Conservation (phyloP, 768 basidiomycete species). For the Russula sp. region DNA sequence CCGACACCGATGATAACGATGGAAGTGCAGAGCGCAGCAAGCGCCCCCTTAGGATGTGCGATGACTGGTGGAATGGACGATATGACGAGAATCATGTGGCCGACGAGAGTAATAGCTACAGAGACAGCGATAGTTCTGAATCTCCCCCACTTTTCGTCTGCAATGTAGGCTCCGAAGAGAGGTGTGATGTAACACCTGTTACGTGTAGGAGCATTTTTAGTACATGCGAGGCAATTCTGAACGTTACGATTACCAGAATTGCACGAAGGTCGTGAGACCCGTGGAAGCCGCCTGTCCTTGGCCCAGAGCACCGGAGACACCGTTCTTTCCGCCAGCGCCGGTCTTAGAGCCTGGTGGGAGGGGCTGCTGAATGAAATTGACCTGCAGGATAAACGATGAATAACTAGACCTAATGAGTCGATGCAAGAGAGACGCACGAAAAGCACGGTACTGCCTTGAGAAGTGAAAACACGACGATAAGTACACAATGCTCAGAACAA, state of each 20-base stretch:
- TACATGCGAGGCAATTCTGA: conserved; percentile 8
- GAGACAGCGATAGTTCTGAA: conserved; percentile 35
- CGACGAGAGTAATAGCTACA: conserved; percentile 30
- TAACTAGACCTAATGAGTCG: neutral
- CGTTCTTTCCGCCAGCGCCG: conserved; percentile 22
- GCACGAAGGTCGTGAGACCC: conserved; percentile 25
- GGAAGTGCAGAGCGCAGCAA: conserved; percentile 26
- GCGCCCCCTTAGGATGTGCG: conserved; percentile 21
- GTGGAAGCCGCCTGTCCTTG: conserved; percentile 22
- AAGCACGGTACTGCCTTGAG: conserved; percentile 15
- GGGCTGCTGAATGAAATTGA: conserved; percentile 27
- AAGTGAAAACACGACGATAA: neutral
- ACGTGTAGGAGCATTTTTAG: neutral
- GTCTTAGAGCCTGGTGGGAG: conserved; percentile 23
- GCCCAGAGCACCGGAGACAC: conserved; percentile 23
- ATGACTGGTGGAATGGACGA: conserved; percentile 28
- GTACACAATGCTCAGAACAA: neutral
- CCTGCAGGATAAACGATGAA: conserved; percentile 2
- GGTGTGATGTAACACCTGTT: conserved; percentile 29
- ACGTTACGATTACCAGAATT: conserved; percentile 22
- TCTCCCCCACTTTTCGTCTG: conserved; percentile 36
- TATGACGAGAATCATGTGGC: conserved; percentile 29
- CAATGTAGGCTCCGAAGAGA: conserved; percentile 34
- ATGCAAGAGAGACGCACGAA: conserved; percentile 11
- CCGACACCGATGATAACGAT: conserved; percentile 32